Percentiles rank a stretch among this genome's conserved stretches.
Conservation (phyloP, 2,329 filamentous ascomycete genomes). For the Diplodia seriata region DNA sequence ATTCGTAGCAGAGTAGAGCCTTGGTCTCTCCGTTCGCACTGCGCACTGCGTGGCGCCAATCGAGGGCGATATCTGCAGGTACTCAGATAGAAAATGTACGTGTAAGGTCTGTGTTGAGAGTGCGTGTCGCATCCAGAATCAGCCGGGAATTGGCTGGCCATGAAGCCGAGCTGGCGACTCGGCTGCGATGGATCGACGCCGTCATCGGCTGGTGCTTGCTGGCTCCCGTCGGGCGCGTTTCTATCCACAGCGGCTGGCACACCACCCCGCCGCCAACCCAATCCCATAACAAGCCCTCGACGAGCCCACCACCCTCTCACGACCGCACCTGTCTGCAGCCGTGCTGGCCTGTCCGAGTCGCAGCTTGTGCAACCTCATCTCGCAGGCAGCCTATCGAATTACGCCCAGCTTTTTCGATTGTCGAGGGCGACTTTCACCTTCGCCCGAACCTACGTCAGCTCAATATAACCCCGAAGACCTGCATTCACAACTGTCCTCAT, state of each 20-base stretch:
- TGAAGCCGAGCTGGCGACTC: background rate
- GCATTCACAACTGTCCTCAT: background rate
- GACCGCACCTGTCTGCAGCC: background rate
- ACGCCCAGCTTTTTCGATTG: background rate
- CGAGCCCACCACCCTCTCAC: background rate
- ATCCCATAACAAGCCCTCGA: slow-evolving; percentile 4
- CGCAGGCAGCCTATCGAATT: background rate
- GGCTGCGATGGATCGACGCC: background rate
- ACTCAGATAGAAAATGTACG: slow-evolving; percentile 18
- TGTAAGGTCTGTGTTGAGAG: background rate
- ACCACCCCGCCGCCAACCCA: background rate
- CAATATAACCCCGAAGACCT: background rate
- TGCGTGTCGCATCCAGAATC: slow-evolving; percentile 7
- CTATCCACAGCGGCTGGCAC: slow-evolving; percentile 2
- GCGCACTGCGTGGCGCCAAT: slow-evolving; percentile 27
- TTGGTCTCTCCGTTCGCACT: slow-evolving; percentile 15
- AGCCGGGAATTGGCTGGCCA: background rate
- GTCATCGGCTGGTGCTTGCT: background rate
- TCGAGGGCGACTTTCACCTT: background rate
- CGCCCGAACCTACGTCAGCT: background rate
- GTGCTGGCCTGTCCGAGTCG: slow-evolving; percentile 7
- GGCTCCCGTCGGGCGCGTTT: slow-evolving; percentile 8
- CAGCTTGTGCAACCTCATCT: slow-evolving; percentile 5
- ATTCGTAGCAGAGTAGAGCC: background rate
- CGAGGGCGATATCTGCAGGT: slow-evolving; percentile 8